Conservation (phyloP, 2,329 filamentous ascomycete species). For the Lachnellula occidentalis region DNA sequence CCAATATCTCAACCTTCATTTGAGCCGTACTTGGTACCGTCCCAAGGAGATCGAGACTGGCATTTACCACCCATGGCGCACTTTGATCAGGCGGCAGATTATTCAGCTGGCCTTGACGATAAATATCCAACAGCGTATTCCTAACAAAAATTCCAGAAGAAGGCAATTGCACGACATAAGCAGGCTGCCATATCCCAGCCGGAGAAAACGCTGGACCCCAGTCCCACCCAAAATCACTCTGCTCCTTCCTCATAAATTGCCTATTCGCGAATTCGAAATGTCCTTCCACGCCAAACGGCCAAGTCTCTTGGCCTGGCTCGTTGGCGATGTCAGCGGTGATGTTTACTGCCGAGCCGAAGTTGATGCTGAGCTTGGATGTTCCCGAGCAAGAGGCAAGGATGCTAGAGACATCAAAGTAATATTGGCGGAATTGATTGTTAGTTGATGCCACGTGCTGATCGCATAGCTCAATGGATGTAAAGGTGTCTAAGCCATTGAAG, state of each 20-base stretch:
- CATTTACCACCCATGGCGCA: conserved; percentile 55
- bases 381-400: conserved; percentile 38
- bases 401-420: conserved; percentile 50
- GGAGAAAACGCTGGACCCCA: conserved; percentile 58
- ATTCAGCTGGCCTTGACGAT: conserved; percentile 52
- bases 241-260: conserved; percentile 54
- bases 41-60: conserved; percentile 53
- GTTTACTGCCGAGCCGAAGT: conserved; percentile 51
- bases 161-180: conserved; percentile 48
- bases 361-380: conserved; percentile 39
- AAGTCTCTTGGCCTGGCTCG: conserved; percentile 36
- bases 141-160: conserved; percentile 40
- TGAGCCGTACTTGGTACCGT: conserved; percentile 37
- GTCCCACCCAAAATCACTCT: conserved; percentile 61
- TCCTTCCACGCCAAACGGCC: conserved; percentile 44
- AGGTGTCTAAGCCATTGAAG: conserved; percentile 59
- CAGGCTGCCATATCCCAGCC: conserved; percentile 57
- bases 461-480: conserved; percentile 51
- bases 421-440: conserved; percentile 59
- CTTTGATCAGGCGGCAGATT: conserved; percentile 51
- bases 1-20: conserved; percentile 43
- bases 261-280: conserved; percentile 48
- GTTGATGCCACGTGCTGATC: conserved; percentile 48
- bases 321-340: conserved; percentile 48
- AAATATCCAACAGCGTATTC: conserved; percentile 53